Conservation (phyloP, 345 rosid species). For the Bretschneidera sinensis region DNA sequence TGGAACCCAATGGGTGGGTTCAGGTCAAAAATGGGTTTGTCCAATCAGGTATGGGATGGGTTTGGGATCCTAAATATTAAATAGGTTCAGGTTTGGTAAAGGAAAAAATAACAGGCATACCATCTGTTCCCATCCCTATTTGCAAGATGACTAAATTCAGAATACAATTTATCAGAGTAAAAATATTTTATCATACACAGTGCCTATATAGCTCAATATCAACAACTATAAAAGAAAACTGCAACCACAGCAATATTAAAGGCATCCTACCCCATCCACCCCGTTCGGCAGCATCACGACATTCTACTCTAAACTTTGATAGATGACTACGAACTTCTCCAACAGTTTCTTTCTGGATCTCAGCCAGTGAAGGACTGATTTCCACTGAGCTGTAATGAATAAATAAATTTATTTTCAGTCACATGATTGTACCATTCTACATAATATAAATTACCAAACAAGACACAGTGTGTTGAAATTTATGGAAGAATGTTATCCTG, state of each 20-base stretch:
- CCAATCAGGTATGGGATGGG: neutral
- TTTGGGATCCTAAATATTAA: too few relatives aligned
- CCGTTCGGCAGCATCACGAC: constrained; percentile 83
- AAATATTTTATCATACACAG: neutral
- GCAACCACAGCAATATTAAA: neutral
- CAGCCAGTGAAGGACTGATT: constrained; percentile 86
- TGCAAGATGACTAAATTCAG: neutral
- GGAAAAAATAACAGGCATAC: neutral
- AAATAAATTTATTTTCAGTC: constrained; percentile 5
- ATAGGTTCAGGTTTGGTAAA: too few relatives aligned
- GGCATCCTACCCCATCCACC: constrained; percentile 80
- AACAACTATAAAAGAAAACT: neutral
- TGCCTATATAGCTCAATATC: neutral
- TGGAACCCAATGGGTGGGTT: neutral
- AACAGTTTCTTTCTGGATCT: constrained; percentile 81
- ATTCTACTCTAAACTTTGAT: constrained; percentile 77
- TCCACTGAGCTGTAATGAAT: constrained; percentile 74
- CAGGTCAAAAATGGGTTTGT: neutral
- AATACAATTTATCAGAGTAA: neutral
- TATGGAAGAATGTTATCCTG: too few relatives aligned
- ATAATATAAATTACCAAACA: neutral
- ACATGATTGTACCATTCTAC: constrained; percentile 8
- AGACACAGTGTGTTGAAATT: too few relatives aligned
- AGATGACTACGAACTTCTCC: constrained; percentile 79
- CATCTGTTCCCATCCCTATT: neutral